phyloP scores from a whole-genome alignment of 176 grass and related monocot genomes.

The Alloteropsis semialata region DNA sequence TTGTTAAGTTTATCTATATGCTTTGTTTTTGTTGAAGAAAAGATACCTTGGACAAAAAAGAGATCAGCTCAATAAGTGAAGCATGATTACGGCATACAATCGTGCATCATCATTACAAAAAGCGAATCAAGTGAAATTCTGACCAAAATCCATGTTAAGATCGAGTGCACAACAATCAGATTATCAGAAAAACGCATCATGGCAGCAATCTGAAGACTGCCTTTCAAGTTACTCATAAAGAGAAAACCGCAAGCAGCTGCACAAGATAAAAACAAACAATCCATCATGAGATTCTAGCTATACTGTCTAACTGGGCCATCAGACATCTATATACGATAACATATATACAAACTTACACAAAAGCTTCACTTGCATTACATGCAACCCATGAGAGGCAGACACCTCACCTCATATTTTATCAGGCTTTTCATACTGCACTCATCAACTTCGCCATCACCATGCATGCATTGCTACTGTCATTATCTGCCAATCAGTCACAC shows the following conservation, averaged over 20 bases:
- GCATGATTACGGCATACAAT: neutral
- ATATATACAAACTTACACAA: neutral
- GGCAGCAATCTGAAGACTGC: neutral
- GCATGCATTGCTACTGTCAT: neutral
- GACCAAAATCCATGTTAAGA: neutral
- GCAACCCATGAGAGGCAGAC: slow-evolving; percentile 32
- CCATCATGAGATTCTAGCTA: slow-evolving; percentile 31
- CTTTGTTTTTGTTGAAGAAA: too few species aligned
- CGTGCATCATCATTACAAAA: neutral
- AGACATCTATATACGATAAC: neutral
- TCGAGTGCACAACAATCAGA: neutral
- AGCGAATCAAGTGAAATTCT: neutral
- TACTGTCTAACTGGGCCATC: neutral
- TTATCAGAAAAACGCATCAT: neutral
- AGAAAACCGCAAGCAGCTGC: neutral
- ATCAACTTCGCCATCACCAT: neutral
- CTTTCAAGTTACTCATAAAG: slow-evolving; percentile 33
- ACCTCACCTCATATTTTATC: neutral
- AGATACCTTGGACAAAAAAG: neutral
- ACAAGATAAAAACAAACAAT: neutral
- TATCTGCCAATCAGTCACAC: neutral
- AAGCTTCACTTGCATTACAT: slow-evolving; percentile 39
- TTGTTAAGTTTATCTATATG: neutral
- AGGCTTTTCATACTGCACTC: neutral
- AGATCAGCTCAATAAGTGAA: neutral